Evolutionary conservation across 108 stramenopile species (phyloP).

Genomic region (Cyclotella baltica): DNA sequence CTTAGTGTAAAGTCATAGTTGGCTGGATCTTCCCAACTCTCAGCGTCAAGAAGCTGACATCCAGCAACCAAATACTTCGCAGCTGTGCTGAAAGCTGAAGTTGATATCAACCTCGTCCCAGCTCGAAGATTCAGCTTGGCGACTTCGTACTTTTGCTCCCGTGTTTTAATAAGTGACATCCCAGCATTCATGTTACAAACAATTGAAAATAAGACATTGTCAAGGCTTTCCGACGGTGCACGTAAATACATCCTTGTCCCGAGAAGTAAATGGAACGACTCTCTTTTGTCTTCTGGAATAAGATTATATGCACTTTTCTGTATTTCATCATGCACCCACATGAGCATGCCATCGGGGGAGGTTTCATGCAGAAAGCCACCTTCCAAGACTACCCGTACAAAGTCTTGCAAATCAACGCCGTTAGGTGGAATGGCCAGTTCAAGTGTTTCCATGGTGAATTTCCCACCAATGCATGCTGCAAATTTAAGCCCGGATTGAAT

Average conservation of each 20-base stretch:
- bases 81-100: conserved; percentile 54
- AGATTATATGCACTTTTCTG: conserved; percentile 62
- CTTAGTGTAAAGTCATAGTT: conserved; percentile 62
- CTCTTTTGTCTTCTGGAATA: conserved; percentile 45
- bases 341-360: conserved; percentile 20
- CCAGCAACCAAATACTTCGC: conserved; percentile 48
- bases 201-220: conserved; percentile 40
- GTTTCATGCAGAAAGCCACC: conserved; percentile 17
- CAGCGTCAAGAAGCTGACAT: conserved; percentile 41
- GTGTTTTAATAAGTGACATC: conserved; percentile 18
- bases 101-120: conserved; percentile 46
- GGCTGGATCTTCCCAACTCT: conserved; percentile 56
- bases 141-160: conserved; percentile 23
- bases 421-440: neutral
- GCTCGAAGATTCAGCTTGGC: conserved; percentile 59
- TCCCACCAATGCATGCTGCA: conserved; percentile 58
- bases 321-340: conserved; percentile 63
- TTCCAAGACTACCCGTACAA: conserved; percentile 24
- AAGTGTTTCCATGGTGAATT: conserved; percentile 28
- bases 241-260: conserved; percentile 45
- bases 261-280: conserved; percentile 55
- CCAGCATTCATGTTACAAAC: conserved; percentile 50
- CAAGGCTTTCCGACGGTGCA: conserved; percentile 32
- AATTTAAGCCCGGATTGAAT: conserved; percentile 45
- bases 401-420: conserved; percentile 23